These are phyloP conservation scores for Moesziomyces antarcticus DNA, from an alignment of 1,284 basidiomycete genomes.

Conservation along the genomic window DNA sequence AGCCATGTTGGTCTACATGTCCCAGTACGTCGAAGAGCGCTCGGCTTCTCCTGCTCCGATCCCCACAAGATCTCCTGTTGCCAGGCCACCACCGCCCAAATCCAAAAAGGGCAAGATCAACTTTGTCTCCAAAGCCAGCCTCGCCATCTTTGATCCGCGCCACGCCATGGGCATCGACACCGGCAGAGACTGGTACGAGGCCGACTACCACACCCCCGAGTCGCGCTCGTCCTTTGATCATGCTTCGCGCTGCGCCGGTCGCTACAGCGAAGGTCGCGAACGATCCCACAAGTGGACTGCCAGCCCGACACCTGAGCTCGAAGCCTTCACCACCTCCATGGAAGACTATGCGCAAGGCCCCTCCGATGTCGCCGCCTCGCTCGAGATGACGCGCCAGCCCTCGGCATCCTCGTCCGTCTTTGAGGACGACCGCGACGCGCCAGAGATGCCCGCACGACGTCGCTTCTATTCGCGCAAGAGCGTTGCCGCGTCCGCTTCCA, in stretches of 20 bases:
- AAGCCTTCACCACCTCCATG: constrained; percentile 51
- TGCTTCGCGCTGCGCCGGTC: constrained; percentile 2
- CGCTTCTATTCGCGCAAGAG: constrained; percentile 43
- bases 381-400: constrained; percentile 36
- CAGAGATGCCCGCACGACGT: constrained; percentile 22
- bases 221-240: constrained; percentile 35
- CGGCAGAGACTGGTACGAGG: constrained; percentile 36
- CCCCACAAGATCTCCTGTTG: neutral
- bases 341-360: constrained; percentile 16
- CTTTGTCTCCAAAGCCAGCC: constrained; percentile 60
- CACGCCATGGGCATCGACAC: constrained; percentile 64
- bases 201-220: constrained; percentile 3
- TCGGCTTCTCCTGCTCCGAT: constrained; percentile 13
- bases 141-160: constrained; percentile 61
- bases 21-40: constrained; percentile 36
- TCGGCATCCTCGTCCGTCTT: constrained; percentile 45
- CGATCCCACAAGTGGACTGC: constrained; percentile 22
- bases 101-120: constrained; percentile 60
- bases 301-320: constrained; percentile 56
- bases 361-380: constrained; percentile 1
- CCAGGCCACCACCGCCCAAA: constrained; percentile 20
- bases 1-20: constrained; percentile 38
- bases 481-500: constrained; percentile 6
- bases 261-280: constrained; percentile 15
- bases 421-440: constrained; percentile 46